A percentile compares a stretch with the other conserved stretches of the same genome.
Evolutionary conservation across 1,284 basidiomycete genomes (phyloP).

Genomic region (Leccinum solheimii): DNA sequence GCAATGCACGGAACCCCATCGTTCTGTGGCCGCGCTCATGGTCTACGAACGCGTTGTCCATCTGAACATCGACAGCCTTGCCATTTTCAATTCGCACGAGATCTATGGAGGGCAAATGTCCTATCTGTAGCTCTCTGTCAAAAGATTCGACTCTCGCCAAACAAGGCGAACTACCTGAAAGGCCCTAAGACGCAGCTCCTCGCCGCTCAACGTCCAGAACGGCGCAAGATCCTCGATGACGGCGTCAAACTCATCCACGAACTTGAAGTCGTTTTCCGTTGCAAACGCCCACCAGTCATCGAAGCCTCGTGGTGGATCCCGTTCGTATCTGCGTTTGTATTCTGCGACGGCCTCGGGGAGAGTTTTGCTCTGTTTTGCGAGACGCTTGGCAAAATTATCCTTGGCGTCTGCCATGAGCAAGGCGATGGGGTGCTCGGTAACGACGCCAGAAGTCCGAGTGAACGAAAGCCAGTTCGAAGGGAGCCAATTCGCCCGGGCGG

Average conservation of each 20-base stretch:
- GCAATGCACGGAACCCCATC: slow-evolving; percentile 71
- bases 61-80: slow-evolving; percentile 58
- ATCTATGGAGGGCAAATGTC: slow-evolving; percentile 79
- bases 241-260: slow-evolving; percentile 91
- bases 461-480: slow-evolving; percentile 22
- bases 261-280: slow-evolving; percentile 66
- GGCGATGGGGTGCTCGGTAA: slow-evolving; percentile 73
- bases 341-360: slow-evolving; percentile 73
- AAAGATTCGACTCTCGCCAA: neutral
- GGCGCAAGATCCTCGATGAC: slow-evolving; percentile 79
- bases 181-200: slow-evolving; percentile 71
- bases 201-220: slow-evolving; percentile 73
- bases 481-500: slow-evolving; percentile 18
- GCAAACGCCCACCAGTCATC: slow-evolving; percentile 89
- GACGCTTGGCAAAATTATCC: slow-evolving; percentile 59
- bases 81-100: slow-evolving; percentile 76
- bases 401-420: slow-evolving; percentile 81
- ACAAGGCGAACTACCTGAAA: slow-evolving; percentile 51
- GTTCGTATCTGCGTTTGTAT: slow-evolving; percentile 75
- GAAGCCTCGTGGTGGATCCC: slow-evolving; percentile 85
- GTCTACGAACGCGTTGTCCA: slow-evolving; percentile 61
- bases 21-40: slow-evolving; percentile 77
- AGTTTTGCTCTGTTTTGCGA: slow-evolving; percentile 75
- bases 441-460: slow-evolving; percentile 4
- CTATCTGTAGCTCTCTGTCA: slow-evolving; percentile 51